phyloP scores from a whole-genome alignment of 768 basidiomycete genomes.

The Tulasnella sp. region DNA sequence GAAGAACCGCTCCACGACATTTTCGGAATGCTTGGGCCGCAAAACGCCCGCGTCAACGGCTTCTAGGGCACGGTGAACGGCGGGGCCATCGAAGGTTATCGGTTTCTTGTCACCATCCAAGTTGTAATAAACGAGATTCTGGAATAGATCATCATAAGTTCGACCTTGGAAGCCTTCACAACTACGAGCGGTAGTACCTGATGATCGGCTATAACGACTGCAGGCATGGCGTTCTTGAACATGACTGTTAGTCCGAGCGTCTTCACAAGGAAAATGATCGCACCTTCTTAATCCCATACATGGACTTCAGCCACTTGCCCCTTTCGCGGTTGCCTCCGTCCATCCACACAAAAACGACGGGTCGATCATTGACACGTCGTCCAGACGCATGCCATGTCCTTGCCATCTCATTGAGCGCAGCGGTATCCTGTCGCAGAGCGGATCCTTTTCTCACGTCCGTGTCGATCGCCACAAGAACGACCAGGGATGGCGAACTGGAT shows the following conservation, averaged over 20 bases:
- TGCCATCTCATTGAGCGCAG: conserved; percentile 40
- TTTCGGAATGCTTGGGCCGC: conserved; percentile 52
- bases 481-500: conserved; percentile 50
- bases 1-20: conserved; percentile 44
- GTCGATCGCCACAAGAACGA: conserved; percentile 53
- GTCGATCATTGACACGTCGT: conserved; percentile 26
- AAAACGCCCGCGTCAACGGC: conserved; percentile 43
- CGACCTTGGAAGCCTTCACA: neutral
- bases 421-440: conserved; percentile 31
- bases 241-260: neutral
- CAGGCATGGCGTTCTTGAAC: conserved; percentile 16
- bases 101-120: conserved; percentile 41
- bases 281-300: conserved; percentile 55
- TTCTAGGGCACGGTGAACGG: conserved; percentile 59
- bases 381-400: conserved; percentile 45
- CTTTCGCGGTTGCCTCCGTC: conserved; percentile 69
- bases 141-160: neutral
- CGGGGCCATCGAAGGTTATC: conserved; percentile 43
- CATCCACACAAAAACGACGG: conserved; percentile 80
- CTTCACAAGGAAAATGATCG: conserved; percentile 16
- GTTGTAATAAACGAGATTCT: conserved; percentile 71
- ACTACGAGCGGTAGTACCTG: conserved; percentile 32
- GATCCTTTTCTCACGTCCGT: conserved; percentile 25
- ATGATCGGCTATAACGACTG: conserved; percentile 70
- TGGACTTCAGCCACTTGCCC: conserved; percentile 75